A percentile compares a stretch with the other conserved stretches of the same genome.
These are phyloP conservation scores for Neocucurbitaria cava DNA, from an alignment of 2,329 filamentous ascomycete genomes.

Conservation along the genomic window DNA sequence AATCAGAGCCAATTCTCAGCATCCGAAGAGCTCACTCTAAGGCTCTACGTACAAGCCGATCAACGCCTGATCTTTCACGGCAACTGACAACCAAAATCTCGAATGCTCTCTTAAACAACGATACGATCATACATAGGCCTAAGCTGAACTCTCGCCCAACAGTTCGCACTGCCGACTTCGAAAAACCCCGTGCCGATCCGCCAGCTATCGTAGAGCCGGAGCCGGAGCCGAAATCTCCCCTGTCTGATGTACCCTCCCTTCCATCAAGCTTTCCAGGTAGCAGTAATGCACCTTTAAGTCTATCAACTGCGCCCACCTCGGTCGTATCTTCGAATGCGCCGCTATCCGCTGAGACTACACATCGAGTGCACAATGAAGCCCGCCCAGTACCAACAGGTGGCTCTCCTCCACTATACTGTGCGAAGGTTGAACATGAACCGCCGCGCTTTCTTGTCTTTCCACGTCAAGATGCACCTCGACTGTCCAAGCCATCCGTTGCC, in stretches of 20 bases:
- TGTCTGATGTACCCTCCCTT: slow-evolving; percentile 27
- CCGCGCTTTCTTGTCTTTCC: slow-evolving; percentile 40
- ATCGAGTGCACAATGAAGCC: slow-evolving; percentile 24
- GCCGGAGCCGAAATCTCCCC: slow-evolving; percentile 10
- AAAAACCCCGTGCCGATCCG: slow-evolving; percentile 7
- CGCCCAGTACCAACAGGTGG: slow-evolving; percentile 15
- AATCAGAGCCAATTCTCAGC: slow-evolving; percentile 38
- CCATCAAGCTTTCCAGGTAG: slow-evolving; percentile 39
- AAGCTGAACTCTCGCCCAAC: slow-evolving; percentile 38
- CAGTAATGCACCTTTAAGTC: slow-evolving; percentile 34
- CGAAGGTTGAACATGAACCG: slow-evolving; percentile 19
- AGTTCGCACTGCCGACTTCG: slow-evolving; percentile 20
- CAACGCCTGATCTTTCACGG: slow-evolving; percentile 36
- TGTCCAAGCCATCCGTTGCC: slow-evolving; percentile 48
- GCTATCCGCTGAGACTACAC: slow-evolving; percentile 37
- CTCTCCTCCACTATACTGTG: slow-evolving; percentile 26
- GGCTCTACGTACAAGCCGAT: slow-evolving; percentile 33
- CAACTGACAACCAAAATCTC: slow-evolving; percentile 38
- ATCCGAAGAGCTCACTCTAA: slow-evolving; percentile 13
- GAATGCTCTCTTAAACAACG: slow-evolving; percentile 33
- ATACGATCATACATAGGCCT: slow-evolving; percentile 42
- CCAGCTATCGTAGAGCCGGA: slow-evolving; percentile 7
- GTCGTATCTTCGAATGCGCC: slow-evolving; percentile 41
- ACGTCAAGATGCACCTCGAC: slow-evolving; percentile 40
- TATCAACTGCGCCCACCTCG: slow-evolving; percentile 46